Base-by-base conservation (phyloP, 2,329 filamentous ascomycete genomes). In the Pseudonectria buxi region DNA sequence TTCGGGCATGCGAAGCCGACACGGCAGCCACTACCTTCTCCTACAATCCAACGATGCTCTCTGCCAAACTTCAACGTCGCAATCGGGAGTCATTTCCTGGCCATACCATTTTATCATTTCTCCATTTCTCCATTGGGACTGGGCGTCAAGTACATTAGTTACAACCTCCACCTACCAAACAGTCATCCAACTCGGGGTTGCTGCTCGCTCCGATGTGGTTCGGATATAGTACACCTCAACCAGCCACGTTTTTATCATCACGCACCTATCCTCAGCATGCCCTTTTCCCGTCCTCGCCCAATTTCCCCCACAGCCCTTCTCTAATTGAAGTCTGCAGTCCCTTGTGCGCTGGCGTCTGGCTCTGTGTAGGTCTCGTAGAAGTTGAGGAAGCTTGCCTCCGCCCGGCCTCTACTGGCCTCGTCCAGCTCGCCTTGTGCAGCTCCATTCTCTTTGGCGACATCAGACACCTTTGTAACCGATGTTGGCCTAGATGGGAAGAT, bases 351-450 rank as follows among this genome's bases (percentile, higher is more conserved):
- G 10, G 63, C 45, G 31, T 68, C 63, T 3, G 67, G 61, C 30
- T 74, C 71, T 26, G 47, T 51, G 33, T 73, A 67, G 22, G 69
- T 63, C 47, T 78, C 66, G 45, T 73, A 78, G 48, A 71, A 78
- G 41, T 59, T 69, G 36, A 65, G 58, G 50, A 70, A 72, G 33
- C 59, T 55, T 35, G 66, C 58, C 49, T 78, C 73, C 4, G 74
- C 74, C 53, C 69, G 73, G 16, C 56, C 56, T 41, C 62, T 63
- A 26, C 67, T 71, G 0, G 59, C 60, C 14, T 73, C 72, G 43
- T 78, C 75, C 32, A 78, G 54, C 33, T 72, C 70, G 3, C 58
- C 57, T 9, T 52, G 46, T 1, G 55, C 44, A 13, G 53, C 53
- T 4, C 66, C 69, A 31, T 72, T 69, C 41, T 74, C 71, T 49